Evolutionary conservation across 495 filamentous ascomycete genomes (phyloP).

Genomic region (Neurospora sp.): DNA sequence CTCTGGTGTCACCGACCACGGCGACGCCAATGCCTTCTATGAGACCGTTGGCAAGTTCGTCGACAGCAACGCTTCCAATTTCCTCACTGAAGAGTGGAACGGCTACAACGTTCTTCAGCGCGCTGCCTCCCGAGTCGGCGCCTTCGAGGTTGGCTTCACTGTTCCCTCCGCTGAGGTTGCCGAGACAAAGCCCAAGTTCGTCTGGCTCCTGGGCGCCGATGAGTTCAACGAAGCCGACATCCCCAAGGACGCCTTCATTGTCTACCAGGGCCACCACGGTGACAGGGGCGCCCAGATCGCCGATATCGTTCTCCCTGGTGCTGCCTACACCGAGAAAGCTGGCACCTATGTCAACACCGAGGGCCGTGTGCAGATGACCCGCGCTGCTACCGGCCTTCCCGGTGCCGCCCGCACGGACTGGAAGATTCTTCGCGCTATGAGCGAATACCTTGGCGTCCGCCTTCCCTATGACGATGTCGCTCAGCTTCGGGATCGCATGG

Average conservation of each 20-base stretch:
- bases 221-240: slow-evolving; percentile 72
- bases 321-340: slow-evolving; percentile 95
- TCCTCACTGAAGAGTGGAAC: slow-evolving; percentile 86
- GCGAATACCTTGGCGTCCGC: slow-evolving; percentile 79
- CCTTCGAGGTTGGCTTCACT: slow-evolving; percentile 92
- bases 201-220: slow-evolving; percentile 95
- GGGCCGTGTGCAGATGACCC: slow-evolving; percentile 85
- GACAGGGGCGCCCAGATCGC: slow-evolving; percentile 87
- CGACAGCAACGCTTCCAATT: slow-evolving; percentile 81
- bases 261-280: slow-evolving; percentile 98
- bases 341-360: slow-evolving; percentile 97
- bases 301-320: slow-evolving; percentile 86
- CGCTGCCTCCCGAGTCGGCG: slow-evolving; percentile 79
- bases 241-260: slow-evolving; percentile 86
- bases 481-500: slow-evolving; percentile 80
- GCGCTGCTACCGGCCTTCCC: slow-evolving; percentile 72
- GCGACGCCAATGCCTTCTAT: slow-evolving; percentile 84
- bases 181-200: slow-evolving; percentile 76
- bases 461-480: slow-evolving; percentile 91
- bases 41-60: slow-evolving; percentile 81
- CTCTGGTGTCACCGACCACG: slow-evolving; percentile 77
- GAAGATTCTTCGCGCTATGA: slow-evolving; percentile 91
- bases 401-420: slow-evolving; percentile 91
- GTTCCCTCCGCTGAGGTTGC: slow-evolving; percentile 68
- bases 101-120: slow-evolving; percentile 95